Evolutionary conservation across 176 grass and related monocot genomes (phyloP).

Genomic region (Panicum miliaceum): DNA sequence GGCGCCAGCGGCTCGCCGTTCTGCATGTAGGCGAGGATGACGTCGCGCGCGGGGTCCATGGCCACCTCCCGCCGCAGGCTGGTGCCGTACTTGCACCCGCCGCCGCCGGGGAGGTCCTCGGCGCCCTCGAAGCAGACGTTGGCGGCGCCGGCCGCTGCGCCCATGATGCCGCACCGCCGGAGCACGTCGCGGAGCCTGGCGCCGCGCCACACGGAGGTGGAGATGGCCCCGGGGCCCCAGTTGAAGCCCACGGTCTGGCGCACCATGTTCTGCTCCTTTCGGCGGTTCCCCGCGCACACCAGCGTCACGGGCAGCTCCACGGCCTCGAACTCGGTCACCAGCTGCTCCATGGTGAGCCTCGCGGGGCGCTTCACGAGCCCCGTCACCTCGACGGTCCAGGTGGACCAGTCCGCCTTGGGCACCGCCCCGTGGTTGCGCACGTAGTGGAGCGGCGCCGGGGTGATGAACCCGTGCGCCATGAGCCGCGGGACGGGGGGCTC

Average conservation of each 20-base stretch:
- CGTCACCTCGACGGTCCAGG: slow-evolving; percentile 74
- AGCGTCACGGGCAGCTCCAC: slow-evolving; percentile 78
- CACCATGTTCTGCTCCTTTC: slow-evolving; percentile 97
- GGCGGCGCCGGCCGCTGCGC: slow-evolving; percentile 42
- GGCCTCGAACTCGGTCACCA: slow-evolving; percentile 52
- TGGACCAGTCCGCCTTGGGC: slow-evolving; percentile 57
- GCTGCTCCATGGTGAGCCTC: slow-evolving; percentile 70
- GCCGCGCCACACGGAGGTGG: slow-evolving; percentile 86
- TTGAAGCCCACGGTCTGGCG: slow-evolving; percentile 84
- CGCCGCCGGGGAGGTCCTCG: slow-evolving; percentile 87
- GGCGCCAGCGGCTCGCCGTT: slow-evolving; percentile 43
- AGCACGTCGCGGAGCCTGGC: slow-evolving; percentile 71
- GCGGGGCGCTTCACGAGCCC: slow-evolving; percentile 60
- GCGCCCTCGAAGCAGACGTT: slow-evolving; percentile 92
- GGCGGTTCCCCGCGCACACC: slow-evolving; percentile 86
- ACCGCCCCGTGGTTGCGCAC: slow-evolving; percentile 92
- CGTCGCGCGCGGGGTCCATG: slow-evolving; percentile 70
- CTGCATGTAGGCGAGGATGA: slow-evolving; percentile 40
- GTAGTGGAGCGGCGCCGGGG: slow-evolving; percentile 85
- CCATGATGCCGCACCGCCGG: slow-evolving; percentile 64
- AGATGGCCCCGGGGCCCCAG: slow-evolving; percentile 75
- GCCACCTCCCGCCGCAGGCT: slow-evolving; percentile 72
- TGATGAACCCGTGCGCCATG: slow-evolving; percentile 95
- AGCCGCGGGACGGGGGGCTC: slow-evolving; percentile 75
- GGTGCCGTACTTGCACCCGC: slow-evolving; percentile 81